These are phyloP conservation scores for Starmera pachycereana DNA, from an alignment of 805 yeast species.

Conservation along the genomic window DNA sequence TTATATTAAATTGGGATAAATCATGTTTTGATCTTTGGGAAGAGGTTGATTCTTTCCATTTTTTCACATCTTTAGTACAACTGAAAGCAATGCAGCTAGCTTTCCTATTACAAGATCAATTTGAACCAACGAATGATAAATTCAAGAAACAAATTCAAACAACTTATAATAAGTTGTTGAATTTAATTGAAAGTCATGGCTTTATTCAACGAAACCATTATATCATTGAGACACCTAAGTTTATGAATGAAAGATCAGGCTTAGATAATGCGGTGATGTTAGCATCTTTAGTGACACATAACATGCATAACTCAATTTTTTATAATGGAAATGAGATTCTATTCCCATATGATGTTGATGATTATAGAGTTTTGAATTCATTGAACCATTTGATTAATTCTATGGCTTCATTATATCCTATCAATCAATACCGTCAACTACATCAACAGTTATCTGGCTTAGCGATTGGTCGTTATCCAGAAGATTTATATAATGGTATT, in stretches of 20 bases:
- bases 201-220: constrained; percentile 34
- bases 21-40: constrained; percentile 91
- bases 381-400: constrained; percentile 50
- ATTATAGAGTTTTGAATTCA: constrained; percentile 50
- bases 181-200: constrained; percentile 22
- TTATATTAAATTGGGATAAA: constrained; percentile 48
- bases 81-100: constrained; percentile 59
- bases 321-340: constrained; percentile 22
- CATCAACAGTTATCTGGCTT: constrained; percentile 38
- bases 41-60: constrained; percentile 65
- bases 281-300: constrained; percentile 31
- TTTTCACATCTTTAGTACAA: constrained; percentile 72
- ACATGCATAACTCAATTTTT: constrained; percentile 30
- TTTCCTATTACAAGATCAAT: constrained; percentile 24
- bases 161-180: neutral
- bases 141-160: too few species aligned
- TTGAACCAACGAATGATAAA: constrained; percentile 8
- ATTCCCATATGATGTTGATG: constrained; percentile 56
- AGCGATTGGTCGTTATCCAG: constrained; percentile 88
- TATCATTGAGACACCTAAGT: constrained; percentile 59
- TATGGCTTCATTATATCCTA: constrained; percentile 69
- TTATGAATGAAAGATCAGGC: constrained; percentile 46
- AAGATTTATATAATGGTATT: constrained; percentile 76
- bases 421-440: constrained; percentile 31
- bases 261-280: constrained; percentile 66